Evolutionary conservation across 257 asterid species (phyloP), one percentile per base, ranked within the genome.

Genomic region (Lycium barbarum): DNA sequence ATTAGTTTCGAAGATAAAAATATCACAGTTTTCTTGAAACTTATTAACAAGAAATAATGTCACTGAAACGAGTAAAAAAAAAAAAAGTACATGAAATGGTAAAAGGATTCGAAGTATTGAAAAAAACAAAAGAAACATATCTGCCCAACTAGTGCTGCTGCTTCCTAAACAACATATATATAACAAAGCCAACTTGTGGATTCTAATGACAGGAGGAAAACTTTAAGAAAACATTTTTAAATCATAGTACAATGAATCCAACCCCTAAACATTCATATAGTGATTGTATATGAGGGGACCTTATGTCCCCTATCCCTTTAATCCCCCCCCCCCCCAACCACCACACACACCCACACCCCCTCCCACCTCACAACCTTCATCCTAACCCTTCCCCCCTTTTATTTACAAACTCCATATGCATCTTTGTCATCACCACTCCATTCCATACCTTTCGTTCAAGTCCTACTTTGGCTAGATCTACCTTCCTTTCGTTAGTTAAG

Each of bases 171-270:
- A 26, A 22, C 20, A 73, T 38, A 20, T 4, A 71, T n/a, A 72
- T 20, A 73, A 73, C 40, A 47, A 51, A 49, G 6, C 38, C 82
- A 51, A 51, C 47, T 76, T 76, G 45, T 76, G 63, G 49, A 51
- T 76, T 76, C 11, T 51, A 76, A 76, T 51, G 40, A 76, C 26
- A 51, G 2, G 33, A 22, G 36, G 82, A 51, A 51, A 76, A 76
- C 63, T 51, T 45, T 51, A 79, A 14, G 22, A 80, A 73, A 55
- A 79, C 67, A 70, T 38, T 72, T 18, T 66, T 12, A 76, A 51
- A 26, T 51, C 66, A 20, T 47, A 78, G 87, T 89, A 61, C 90
- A 54, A 84, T 84, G 91, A 89, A 89, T 86, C 90, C 79, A 78
- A 33, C 86, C 86, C 51, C 49, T 81, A 35, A 35, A 55, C 71